These are phyloP conservation scores for Fusarium miscanthi DNA, from an alignment of 2,329 filamentous ascomycete genomes.

Conservation along the genomic window DNA sequence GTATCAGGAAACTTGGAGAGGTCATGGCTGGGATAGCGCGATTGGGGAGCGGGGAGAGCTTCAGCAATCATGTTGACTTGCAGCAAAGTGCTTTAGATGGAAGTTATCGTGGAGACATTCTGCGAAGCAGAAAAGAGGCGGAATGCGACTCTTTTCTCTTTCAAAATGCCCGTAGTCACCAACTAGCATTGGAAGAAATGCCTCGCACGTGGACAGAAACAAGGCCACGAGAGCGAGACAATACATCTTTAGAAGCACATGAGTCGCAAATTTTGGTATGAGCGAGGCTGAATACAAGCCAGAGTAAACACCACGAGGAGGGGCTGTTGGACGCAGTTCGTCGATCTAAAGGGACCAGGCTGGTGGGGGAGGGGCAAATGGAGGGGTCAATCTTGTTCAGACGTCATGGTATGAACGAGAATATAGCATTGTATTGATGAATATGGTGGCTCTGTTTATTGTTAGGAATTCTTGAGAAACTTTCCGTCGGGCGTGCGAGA, in stretches of 20 bases:
- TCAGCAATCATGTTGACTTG: constrained; percentile 29
- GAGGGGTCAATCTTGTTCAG: constrained; percentile 43
- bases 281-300: constrained; percentile 41
- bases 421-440: constrained; percentile 20
- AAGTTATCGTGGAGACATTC: background rate
- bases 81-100: constrained; percentile 4
- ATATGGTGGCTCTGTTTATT: background rate
- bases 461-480: background rate
- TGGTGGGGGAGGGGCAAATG: constrained; percentile 45
- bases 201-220: constrained; percentile 43
- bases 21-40: constrained; percentile 49
- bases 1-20: constrained; percentile 58
- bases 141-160: constrained; percentile 42
- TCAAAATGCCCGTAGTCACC: constrained; percentile 8
- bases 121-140: constrained; percentile 10
- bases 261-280: constrained; percentile 19
- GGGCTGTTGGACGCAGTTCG: constrained; percentile 47
- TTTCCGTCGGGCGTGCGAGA: background rate
- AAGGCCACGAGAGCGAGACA: constrained; percentile 30
- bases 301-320: constrained; percentile 47
- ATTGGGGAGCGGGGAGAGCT: background rate
- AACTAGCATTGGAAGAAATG: constrained; percentile 20
- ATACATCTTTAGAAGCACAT: constrained; percentile 23
- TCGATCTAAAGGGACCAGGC: constrained; percentile 32
- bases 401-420: constrained; percentile 20